Conservation (phyloP, 805 yeast species). For the Barnettozyma vustinii region DNA sequence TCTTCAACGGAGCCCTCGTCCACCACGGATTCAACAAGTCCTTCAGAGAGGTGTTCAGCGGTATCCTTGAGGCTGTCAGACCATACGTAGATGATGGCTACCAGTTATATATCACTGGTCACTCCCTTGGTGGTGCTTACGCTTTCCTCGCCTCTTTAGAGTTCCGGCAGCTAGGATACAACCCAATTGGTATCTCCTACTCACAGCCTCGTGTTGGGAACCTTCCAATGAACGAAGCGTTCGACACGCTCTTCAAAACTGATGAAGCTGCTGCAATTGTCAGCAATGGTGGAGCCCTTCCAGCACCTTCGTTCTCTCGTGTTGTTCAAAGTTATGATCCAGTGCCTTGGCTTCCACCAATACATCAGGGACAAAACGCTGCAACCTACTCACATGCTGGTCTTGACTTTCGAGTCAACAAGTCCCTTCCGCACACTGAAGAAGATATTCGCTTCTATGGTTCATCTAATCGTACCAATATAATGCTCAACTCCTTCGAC, state of each 20-base stretch:
- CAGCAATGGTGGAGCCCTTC: conserved; percentile 27
- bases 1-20: conserved; percentile 26
- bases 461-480: conserved; percentile 11
- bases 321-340: conserved; percentile 53
- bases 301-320: conserved; percentile 36
- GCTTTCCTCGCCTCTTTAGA: conserved; percentile 62
- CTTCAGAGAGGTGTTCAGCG: conserved; percentile 34
- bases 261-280: conserved; percentile 24
- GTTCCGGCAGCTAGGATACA: conserved; percentile 44
- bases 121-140: conserved; percentile 73
- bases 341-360: conserved; percentile 57
- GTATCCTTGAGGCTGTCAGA: conserved; percentile 30
- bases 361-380: conserved; percentile 12
- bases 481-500: neutral
- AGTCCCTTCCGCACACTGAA: conserved; percentile 31
- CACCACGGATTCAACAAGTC: conserved; percentile 60
- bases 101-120: conserved; percentile 55
- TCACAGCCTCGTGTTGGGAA: conserved; percentile 69
- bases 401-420: conserved; percentile 29
- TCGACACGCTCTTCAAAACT: conserved; percentile 45
- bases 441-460: conserved; percentile 16
- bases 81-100: conserved; percentile 38
- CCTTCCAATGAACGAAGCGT: conserved; percentile 40
- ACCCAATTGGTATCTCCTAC: conserved; percentile 51
- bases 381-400: conserved; percentile 29